A percentile compares a stretch with the other conserved stretches of the same genome.
Conservation (phyloP, 2,329 filamentous ascomycete species). For the Pseudogymnoascus sp. region DNA sequence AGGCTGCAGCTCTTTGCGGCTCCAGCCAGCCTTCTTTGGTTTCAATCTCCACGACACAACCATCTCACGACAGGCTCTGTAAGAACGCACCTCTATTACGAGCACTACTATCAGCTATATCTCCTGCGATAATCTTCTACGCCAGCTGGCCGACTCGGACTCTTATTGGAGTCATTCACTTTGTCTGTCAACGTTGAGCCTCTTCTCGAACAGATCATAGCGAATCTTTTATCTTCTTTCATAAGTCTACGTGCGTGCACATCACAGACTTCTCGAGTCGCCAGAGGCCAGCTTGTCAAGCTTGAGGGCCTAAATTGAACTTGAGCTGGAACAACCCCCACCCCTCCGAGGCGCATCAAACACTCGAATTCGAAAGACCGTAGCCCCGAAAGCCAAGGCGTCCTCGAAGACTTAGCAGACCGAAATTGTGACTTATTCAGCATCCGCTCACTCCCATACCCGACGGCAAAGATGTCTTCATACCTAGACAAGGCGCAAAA, state of each 20-base stretch:
- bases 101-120: not conserved
- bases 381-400: not conserved
- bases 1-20: not conserved
- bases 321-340: not conserved
- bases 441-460: not conserved
- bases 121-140: not conserved
- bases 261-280: not conserved
- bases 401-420: not conserved
- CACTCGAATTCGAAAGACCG: not conserved
- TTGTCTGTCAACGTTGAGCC: not conserved
- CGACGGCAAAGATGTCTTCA: constrained; percentile 43
- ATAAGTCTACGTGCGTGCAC: not conserved
- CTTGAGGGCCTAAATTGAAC: not conserved
- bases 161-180: not conserved
- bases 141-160: not conserved
- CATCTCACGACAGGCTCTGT: not conserved
- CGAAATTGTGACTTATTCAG: not conserved
- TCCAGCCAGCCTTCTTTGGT: not conserved
- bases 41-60: not conserved
- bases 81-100: not conserved
- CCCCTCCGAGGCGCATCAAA: not conserved
- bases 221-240: not conserved
- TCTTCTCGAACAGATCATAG: not conserved
- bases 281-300: not conserved
- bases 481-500: constrained; percentile 61